Conservation (phyloP, 108 stramenopile species). For the Poteriospumella lacustris region DNA sequence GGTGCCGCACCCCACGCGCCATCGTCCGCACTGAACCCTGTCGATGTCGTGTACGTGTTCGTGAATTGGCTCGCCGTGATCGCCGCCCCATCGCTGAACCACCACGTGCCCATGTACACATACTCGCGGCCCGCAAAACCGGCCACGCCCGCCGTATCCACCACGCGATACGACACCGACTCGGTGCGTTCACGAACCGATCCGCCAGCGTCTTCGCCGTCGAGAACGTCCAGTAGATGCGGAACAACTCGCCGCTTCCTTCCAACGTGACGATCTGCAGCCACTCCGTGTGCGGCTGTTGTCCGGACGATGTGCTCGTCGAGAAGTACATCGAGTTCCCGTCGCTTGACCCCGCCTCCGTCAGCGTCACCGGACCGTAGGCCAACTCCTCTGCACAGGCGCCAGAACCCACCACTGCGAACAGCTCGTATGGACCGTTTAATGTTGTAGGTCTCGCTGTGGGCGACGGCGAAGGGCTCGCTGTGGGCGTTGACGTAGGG, state of each 20-base stretch:
- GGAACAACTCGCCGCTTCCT: not conserved
- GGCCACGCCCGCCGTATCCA: not conserved
- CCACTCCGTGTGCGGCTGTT: not conserved
- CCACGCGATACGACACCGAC: not conserved
- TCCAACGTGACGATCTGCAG: not conserved
- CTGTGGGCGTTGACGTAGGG: not conserved
- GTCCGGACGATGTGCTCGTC: not conserved
- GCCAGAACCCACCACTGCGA: not conserved
- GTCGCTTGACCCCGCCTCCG: not conserved
- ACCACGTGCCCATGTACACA: not conserved
- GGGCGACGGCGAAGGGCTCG: not conserved
- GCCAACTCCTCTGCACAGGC: not conserved
- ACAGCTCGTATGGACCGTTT: not conserved
- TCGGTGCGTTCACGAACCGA: not conserved
- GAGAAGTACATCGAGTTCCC: not conserved
- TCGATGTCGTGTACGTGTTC: not conserved
- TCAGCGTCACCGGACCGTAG: not conserved
- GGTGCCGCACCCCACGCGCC: not conserved
- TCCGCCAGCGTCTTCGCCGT: not conserved
- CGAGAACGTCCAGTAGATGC: not conserved
- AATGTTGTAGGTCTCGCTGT: not conserved
- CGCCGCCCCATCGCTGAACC: not conserved
- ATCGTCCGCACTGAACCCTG: not conserved
- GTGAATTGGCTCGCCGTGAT: not conserved
- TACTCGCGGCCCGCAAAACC: not conserved